phyloP scores from a whole-genome alignment of 2,329 filamentous ascomycete genomes.

The Neodidymelliopsis sp. region DNA sequence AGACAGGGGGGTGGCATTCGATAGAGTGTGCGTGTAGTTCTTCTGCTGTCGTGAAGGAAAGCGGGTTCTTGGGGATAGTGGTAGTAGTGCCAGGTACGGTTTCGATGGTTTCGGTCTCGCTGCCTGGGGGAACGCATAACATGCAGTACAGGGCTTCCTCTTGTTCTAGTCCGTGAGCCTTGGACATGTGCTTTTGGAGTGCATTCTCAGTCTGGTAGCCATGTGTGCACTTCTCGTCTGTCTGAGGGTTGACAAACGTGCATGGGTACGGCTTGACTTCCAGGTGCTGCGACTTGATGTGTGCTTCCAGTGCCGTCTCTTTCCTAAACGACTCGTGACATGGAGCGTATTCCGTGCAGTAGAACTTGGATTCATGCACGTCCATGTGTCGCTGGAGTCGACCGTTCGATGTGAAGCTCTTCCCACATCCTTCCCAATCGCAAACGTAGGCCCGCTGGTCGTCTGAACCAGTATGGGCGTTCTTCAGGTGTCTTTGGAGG shows the following conservation, averaged over 20 bases:
- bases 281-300: conserved; percentile 79
- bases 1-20: conserved; percentile 74
- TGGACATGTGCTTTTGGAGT: conserved; percentile 74
- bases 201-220: conserved; percentile 77
- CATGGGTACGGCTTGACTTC: conserved; percentile 76
- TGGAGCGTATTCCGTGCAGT: conserved; percentile 73
- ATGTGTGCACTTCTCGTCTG: conserved; percentile 65
- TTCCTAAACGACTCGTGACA: conserved; percentile 86
- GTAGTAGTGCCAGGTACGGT: conserved; percentile 24
- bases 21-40: conserved; percentile 77
- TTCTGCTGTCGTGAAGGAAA: conserved; percentile 72
- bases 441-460: conserved; percentile 73
- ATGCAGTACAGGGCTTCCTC: conserved; percentile 73
- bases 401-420: conserved; percentile 82
- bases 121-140: conserved; percentile 64
- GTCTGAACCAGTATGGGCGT: conserved; percentile 70
- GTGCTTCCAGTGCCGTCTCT: conserved; percentile 82
- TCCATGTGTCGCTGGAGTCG: conserved; percentile 77
- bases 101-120: conserved; percentile 39
- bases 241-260: conserved; percentile 61
- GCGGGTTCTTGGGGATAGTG: conserved; percentile 26
- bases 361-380: conserved; percentile 79
- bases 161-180: conserved; percentile 69
- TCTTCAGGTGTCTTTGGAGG: conserved; percentile 83
- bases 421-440: conserved; percentile 74